These are phyloP conservation scores for Cystobasidium slooffiae DNA, from an alignment of 1,284 basidiomycete genomes.

Conservation along the genomic window DNA sequence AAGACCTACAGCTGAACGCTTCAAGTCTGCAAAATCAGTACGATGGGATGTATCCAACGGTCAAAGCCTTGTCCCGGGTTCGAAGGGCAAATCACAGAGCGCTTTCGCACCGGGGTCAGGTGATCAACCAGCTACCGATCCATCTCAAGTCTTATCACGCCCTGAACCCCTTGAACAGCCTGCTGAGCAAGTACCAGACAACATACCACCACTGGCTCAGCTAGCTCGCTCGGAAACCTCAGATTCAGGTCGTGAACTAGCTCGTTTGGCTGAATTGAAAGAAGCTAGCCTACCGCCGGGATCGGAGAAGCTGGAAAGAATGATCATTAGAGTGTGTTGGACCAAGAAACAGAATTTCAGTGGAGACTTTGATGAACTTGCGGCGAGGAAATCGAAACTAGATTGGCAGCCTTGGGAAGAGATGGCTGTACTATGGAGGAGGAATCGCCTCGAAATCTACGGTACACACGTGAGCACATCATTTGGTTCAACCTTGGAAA, in stretches of 20 bases:
- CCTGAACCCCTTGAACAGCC: conserved; percentile 38
- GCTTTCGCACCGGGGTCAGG: conserved; percentile 28
- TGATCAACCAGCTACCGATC: conserved; percentile 45
- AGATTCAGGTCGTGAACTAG: conserved; percentile 8
- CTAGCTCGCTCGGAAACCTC: conserved; percentile 13
- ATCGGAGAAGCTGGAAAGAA: conserved; percentile 31
- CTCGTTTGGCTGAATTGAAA: conserved; percentile 16
- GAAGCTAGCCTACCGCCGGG: conserved; percentile 28
- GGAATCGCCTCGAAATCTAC: conserved; percentile 48
- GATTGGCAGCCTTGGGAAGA: conserved; percentile 48
- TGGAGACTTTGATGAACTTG: conserved; percentile 47
- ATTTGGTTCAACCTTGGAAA: not conserved
- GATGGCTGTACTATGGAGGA: conserved; percentile 48
- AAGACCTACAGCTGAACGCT: not conserved
- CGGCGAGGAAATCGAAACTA: conserved; percentile 48
- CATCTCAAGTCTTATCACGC: conserved; percentile 46
- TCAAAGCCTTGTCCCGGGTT: not conserved
- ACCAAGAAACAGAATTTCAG: conserved; percentile 46
- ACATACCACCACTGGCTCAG: conserved; percentile 8
- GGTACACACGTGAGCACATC: conserved; percentile 44
- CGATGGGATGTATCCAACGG: conserved; percentile 36
- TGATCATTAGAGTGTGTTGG: conserved; percentile 49
- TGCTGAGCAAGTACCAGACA: conserved; percentile 9
- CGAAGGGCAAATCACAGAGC: not conserved
- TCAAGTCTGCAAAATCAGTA: conserved; percentile 7